Percentiles rank a stretch among this genome's conserved stretches.
Evolutionary conservation across 495 filamentous ascomycete genomes (phyloP).

Genomic region (Neurospora sp.): DNA sequence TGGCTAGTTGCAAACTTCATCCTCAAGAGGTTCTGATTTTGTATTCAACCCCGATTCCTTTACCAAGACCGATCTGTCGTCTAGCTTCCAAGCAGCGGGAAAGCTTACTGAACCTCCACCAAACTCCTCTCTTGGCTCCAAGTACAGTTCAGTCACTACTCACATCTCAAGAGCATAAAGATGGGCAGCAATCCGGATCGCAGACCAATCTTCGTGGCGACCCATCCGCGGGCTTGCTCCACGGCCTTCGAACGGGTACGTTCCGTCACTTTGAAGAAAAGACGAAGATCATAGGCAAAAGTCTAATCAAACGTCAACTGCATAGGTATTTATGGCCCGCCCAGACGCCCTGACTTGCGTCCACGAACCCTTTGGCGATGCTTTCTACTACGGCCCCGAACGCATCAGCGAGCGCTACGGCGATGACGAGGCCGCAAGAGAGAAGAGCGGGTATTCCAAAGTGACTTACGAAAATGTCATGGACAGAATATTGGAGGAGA

Average conservation of each 20-base stretch:
- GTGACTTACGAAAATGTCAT: conserved; percentile 70
- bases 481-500: conserved; percentile 54
- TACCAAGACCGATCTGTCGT: background rate
- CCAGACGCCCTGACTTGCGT: conserved; percentile 66
- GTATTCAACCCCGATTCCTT: background rate
- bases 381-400: conserved; percentile 92
- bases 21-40: background rate
- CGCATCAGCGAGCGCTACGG: conserved; percentile 66
- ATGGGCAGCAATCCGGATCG: background rate
- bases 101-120: background rate
- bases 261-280: conserved; percentile 4
- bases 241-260: conserved; percentile 90
- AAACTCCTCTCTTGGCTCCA: background rate
- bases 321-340: conserved; percentile 90
- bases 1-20: background rate
- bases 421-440: conserved; percentile 56
- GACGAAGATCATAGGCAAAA: background rate
- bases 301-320: background rate
- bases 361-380: conserved; percentile 95
- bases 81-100: background rate
- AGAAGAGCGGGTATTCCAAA: conserved; percentile 63
- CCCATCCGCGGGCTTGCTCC: conserved; percentile 87
- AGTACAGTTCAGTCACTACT: background rate
- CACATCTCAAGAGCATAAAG: background rate
- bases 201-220: conserved; percentile 84